Evolutionary conservation across 805 yeast species (phyloP).

Genomic region (Wickerhamomyces hampshirensis): DNA sequence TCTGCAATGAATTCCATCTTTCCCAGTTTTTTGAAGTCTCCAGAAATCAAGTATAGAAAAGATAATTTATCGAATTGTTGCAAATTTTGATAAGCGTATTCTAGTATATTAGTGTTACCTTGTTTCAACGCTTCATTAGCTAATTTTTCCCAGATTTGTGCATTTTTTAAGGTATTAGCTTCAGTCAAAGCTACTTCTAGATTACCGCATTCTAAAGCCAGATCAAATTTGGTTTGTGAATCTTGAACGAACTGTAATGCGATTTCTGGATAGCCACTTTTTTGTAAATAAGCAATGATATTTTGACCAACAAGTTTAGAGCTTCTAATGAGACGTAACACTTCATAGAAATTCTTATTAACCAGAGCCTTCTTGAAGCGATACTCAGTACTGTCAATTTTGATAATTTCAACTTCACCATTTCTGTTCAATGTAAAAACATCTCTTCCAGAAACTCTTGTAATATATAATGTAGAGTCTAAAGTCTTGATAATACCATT

Average conservation of each 20-base stretch:
- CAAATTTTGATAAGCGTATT: slow-evolving; percentile 82
- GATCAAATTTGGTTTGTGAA: slow-evolving; percentile 91
- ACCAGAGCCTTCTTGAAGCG: slow-evolving; percentile 92
- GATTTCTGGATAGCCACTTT: slow-evolving; percentile 94
- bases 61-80: slow-evolving; percentile 85
- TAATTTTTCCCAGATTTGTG: slow-evolving; percentile 72
- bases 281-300: slow-evolving; percentile 90
- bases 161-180: slow-evolving; percentile 70
- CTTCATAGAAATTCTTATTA: slow-evolving; percentile 87
- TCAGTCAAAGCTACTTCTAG: slow-evolving; percentile 81
- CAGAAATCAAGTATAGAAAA: slow-evolving; percentile 80
- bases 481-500: slow-evolving; percentile 90
- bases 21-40: slow-evolving; percentile 66
- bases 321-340: slow-evolving; percentile 76
- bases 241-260: slow-evolving; percentile 97
- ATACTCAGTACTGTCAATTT: slow-evolving; percentile 94
- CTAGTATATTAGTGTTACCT: slow-evolving; percentile 84
- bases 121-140: slow-evolving; percentile 85
- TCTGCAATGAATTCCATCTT: slow-evolving; percentile 91
- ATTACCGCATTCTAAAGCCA: slow-evolving; percentile 92
- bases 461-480: slow-evolving; percentile 80
- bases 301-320: slow-evolving; percentile 96
- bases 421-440: slow-evolving; percentile 81
- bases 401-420: slow-evolving; percentile 74
- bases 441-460: slow-evolving; percentile 61